Conservation (phyloP, 352 stramenopile species). For the Globisporangium solare region DNA sequence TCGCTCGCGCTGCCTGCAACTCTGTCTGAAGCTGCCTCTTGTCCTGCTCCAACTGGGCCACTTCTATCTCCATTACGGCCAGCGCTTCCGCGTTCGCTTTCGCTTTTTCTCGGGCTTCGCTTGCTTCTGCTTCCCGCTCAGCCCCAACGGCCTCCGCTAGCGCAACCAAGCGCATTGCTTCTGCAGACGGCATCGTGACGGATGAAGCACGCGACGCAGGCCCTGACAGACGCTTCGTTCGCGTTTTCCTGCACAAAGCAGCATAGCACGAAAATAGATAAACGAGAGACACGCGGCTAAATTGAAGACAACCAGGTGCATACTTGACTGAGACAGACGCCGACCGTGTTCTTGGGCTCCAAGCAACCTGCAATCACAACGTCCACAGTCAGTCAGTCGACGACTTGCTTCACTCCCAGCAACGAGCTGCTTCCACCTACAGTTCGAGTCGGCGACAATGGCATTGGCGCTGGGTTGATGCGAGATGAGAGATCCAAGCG, state of each 20-base stretch:
- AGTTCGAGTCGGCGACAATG: conserved; percentile 6
- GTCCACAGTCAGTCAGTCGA: not conserved
- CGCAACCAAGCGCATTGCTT: conserved; percentile 2
- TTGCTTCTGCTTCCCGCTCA: conserved; percentile 1
- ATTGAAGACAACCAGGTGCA: not conserved
- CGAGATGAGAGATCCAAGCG: conserved; percentile 50
- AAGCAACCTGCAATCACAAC: not conserved
- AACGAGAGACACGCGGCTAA: too few species aligned
- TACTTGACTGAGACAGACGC: conserved; percentile 14
- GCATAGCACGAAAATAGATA: not conserved
- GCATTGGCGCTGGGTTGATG: conserved; percentile 19
- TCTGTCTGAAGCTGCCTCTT: conserved; percentile 24
- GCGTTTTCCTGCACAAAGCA: conserved; percentile 15
- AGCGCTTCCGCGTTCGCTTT: conserved; percentile 19
- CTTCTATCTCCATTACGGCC: conserved; percentile 16
- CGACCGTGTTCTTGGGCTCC: conserved; percentile 21
- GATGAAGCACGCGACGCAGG: conserved; percentile 4
- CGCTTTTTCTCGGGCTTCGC: conserved; percentile 8
- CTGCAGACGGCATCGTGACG: not conserved
- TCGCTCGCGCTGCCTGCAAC: conserved; percentile 10
- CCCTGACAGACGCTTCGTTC: conserved; percentile 21
- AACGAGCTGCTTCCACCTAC: not conserved
- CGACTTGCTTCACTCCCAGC: not conserved
- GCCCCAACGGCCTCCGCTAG: not conserved
- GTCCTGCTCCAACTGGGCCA: conserved; percentile 16